Base-by-base conservation (phyloP, 805 yeast genomes). In the Nematodospora valgi region DNA sequence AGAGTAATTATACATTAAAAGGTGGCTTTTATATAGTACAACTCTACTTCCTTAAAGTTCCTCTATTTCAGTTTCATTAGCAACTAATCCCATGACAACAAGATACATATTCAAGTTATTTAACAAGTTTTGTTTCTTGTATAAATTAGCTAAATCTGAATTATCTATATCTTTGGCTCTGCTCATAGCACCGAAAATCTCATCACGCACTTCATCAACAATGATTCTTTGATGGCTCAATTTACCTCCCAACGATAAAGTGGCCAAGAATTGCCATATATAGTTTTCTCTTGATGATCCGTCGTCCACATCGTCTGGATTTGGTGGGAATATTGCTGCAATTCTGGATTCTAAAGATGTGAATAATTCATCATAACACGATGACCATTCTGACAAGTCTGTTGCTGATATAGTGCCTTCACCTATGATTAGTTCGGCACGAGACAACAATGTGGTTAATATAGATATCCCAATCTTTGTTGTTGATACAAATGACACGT, bases 181-280 rank as follows among this genome's bases (percentile, higher is more conserved):
- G 41, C 70, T 76, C 76, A 88, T 85, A 8, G 86, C 83, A 21
- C 91, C 93, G 52, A 91, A 91, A 41, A 91, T 89, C 59, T 86
- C 89, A 52, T 86, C 93, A 64, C 97, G 78, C 18, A 87, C 88
- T 56, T 87, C 96, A 58, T 88, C 97, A 27, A 91, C 95, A 49
- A 91, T 84, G 42, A 86, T 78, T 65, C 96, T 77, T 72, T 91
- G 97, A 55, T 89, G 96, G 49, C 82, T 82, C 48, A 86, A 66
- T 55, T 84, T 82, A 45, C 97, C 96, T 42, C 96, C 91, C 44
- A 91, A 68, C 0, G 98, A 91, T 41, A 91, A 72, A 10, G 96
- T 83, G 15, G 98, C 98, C 59, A 91, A 74, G 54, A 91, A 89
- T 64, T 91, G 97, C 98, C 98, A 91, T 33, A 87, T 87, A 52